These are phyloP conservation scores for Fusarium tuaranense DNA, from an alignment of 2,329 filamentous ascomycete species.

Conservation along the genomic window DNA sequence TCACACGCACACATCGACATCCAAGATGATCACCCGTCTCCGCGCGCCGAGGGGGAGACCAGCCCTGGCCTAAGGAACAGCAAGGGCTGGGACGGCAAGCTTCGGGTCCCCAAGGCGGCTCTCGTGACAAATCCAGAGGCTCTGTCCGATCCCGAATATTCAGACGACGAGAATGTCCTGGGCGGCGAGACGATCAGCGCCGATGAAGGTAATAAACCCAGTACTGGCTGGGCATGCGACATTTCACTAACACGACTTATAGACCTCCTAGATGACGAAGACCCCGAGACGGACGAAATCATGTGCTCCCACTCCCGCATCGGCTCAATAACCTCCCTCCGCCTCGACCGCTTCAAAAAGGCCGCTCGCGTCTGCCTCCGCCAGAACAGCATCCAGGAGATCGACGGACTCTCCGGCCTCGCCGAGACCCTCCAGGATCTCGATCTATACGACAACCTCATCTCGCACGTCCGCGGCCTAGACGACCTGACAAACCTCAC, in stretches of 20 bases:
- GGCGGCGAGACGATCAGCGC: conserved; percentile 81
- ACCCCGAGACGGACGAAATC: conserved; percentile 78
- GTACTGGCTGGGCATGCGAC: background rate
- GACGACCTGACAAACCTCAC: conserved; percentile 82
- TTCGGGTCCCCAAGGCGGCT: conserved; percentile 73
- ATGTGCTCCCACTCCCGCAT: conserved; percentile 91
- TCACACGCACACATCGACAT: conserved; percentile 62
- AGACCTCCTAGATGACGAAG: conserved; percentile 73
- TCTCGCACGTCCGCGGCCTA: conserved; percentile 86
- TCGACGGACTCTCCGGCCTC: conserved; percentile 78
- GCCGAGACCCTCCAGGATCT: conserved; percentile 80
- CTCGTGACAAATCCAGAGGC: conserved; percentile 83
- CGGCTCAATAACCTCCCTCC: conserved; percentile 79
- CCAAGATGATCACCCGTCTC: conserved; percentile 55
- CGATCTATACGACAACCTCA: conserved; percentile 96
- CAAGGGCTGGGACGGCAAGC: conserved; percentile 87
- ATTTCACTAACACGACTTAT: conserved; percentile 32
- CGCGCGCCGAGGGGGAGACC: conserved; percentile 54
- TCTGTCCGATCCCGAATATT: conserved; percentile 86
- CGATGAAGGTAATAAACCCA: conserved; percentile 75
- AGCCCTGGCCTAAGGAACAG: conserved; percentile 67
- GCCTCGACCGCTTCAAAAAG: conserved; percentile 85
- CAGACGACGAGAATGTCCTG: conserved; percentile 75
- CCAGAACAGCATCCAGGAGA: conserved; percentile 87
- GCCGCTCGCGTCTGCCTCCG: conserved; percentile 86